Conservation (phyloP, 805 yeast genomes). For the Myxozyma mucilagina region DNA sequence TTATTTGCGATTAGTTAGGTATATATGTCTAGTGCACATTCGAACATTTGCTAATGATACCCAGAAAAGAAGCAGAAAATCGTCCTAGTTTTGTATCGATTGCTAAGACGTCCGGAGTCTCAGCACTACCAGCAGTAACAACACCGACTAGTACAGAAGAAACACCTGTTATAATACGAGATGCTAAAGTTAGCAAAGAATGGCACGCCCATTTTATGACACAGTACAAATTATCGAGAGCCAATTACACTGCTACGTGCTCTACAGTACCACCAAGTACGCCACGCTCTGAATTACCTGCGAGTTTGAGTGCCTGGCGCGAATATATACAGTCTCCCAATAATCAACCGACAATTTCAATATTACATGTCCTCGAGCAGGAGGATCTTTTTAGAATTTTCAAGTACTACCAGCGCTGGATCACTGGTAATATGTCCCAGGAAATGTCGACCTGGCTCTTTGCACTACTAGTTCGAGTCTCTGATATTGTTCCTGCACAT, state of each 20-base stretch:
- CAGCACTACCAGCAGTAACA: background rate
- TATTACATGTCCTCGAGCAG: slow-evolving; percentile 44
- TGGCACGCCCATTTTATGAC: slow-evolving; percentile 24
- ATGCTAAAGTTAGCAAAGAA: background rate
- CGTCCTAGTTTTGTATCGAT: slow-evolving; percentile 22
- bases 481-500: slow-evolving; percentile 42
- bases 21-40: background rate
- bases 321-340: slow-evolving; percentile 41
- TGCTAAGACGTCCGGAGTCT: background rate
- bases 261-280: slow-evolving; percentile 1
- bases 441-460: slow-evolving; percentile 46
- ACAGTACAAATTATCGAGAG: slow-evolving; percentile 15
- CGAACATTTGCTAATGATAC: no score
- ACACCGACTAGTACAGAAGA: background rate
- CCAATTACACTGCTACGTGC: slow-evolving; percentile 3
- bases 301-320: slow-evolving; percentile 48
- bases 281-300: slow-evolving; percentile 40
- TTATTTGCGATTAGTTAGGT: slow-evolving; percentile 23
- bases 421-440: slow-evolving; percentile 39
- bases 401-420: slow-evolving; percentile 49
- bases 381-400: slow-evolving; percentile 42
- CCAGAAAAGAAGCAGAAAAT: slow-evolving; percentile 20
- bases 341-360: slow-evolving; percentile 39
- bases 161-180: background rate
- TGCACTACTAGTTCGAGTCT: slow-evolving; percentile 44